These are phyloP conservation scores for Amphibolis antarctica DNA, from an alignment of 106 monocot species.

Conservation along the genomic window DNA sequence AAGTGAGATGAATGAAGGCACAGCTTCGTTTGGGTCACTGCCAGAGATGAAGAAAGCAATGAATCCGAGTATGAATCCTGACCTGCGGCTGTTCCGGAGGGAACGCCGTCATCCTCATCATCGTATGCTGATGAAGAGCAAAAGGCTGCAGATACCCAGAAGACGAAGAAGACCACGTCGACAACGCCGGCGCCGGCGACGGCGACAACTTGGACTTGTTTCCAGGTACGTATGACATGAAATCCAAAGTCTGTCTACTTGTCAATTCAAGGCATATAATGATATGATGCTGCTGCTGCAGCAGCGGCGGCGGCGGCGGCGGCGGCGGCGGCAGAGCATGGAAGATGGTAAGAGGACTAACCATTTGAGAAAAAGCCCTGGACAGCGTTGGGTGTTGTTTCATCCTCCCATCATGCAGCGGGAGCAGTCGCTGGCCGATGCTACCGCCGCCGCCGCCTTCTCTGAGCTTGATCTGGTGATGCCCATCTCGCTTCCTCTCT, in stretches of 20 bases:
- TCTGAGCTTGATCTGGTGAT: neutral
- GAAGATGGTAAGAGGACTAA: neutral
- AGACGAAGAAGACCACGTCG: too few species aligned
- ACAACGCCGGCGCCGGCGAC: too few species aligned
- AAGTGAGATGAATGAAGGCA: too few species aligned
- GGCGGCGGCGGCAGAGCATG: too few species aligned
- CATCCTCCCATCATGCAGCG: constrained; percentile 6
- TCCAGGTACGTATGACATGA: constrained; percentile 14
- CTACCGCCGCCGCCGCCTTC: neutral
- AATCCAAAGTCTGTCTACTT: constrained; percentile 16
- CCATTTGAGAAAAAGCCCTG: constrained; percentile 11
- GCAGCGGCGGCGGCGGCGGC: too few species aligned
- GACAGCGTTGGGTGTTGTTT: constrained; percentile 7
- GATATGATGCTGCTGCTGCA: neutral
- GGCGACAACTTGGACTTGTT: constrained; percentile 8
- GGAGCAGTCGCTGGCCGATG: neutral
- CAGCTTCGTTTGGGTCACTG: too few species aligned
- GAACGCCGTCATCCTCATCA: too few species aligned
- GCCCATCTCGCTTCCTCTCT: constrained; percentile 4
- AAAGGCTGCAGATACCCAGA: constrained; percentile 11
- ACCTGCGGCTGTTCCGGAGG: constrained; percentile 11
- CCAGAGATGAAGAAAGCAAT: constrained; percentile 3
- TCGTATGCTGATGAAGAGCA: constrained; percentile 4
- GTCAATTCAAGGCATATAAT: neutral
- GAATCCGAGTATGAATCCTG: constrained; percentile 17